Evolutionary conservation across 108 stramenopile genomes (phyloP).

Genomic region (Cyclotella baltica): DNA sequence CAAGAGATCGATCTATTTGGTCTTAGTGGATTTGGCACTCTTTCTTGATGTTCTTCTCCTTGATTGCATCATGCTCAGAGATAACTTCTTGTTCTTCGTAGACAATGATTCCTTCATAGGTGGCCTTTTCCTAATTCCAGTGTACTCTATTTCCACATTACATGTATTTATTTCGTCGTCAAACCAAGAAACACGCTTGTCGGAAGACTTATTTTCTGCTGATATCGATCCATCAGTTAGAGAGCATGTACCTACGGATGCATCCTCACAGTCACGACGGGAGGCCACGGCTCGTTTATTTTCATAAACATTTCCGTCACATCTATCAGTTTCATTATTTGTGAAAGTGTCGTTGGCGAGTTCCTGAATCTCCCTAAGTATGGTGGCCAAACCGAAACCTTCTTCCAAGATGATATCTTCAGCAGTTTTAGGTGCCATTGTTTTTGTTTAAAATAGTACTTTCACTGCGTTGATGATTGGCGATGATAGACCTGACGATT

Average conservation of each 20-base stretch:
- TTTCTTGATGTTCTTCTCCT: not conserved
- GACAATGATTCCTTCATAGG: not conserved
- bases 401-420: not conserved
- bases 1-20: not conserved
- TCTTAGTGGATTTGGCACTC: not conserved
- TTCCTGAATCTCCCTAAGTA: not conserved
- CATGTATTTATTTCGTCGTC: not conserved
- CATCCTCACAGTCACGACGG: not conserved
- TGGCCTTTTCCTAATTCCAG: not conserved
- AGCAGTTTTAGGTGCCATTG: not conserved
- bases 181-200: not conserved
- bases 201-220: not conserved
- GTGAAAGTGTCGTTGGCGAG: not conserved
- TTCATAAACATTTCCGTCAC: not conserved
- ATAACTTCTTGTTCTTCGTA: not conserved
- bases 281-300: not conserved
- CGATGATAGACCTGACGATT: no score
- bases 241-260: not conserved
- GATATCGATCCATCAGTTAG: not conserved
- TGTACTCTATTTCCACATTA: not conserved
- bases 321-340: no score
- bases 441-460: not conserved
- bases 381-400: not conserved
- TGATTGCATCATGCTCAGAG: not conserved
- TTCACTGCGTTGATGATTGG: not conserved